phyloP scores from a whole-genome alignment of 148 eudicot species.

The Camellia japonica region DNA sequence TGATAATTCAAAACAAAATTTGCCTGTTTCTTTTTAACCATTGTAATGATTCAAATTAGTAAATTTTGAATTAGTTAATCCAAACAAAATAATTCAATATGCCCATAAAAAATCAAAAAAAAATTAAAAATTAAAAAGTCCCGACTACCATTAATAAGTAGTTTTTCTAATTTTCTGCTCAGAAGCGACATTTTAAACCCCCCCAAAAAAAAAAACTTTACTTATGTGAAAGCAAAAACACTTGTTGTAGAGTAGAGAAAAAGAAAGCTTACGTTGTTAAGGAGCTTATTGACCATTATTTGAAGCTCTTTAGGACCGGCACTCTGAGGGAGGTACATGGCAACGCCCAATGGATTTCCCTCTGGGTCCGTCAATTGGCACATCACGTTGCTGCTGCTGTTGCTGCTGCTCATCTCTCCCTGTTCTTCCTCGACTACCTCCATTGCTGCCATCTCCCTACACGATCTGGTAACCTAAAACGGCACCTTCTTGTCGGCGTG shows the following conservation, averaged over 20 bases:
- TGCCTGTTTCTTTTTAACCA: no score
- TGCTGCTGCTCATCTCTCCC: slow-evolving; percentile 27
- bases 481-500: not conserved
- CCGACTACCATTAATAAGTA: no score
- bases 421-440: slow-evolving; percentile 30
- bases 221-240: not conserved
- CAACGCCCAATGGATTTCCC: slow-evolving; percentile 53
- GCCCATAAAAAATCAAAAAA: no score
- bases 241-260: no score
- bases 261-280: slow-evolving; percentile 42
- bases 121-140: no score
- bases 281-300: slow-evolving; percentile 69
- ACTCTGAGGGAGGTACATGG: slow-evolving; percentile 75
- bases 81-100: no score
- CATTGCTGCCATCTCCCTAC: slow-evolving; percentile 17
- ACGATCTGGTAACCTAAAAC: not conserved
- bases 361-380: slow-evolving; percentile 85
- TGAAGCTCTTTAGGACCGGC: slow-evolving; percentile 89
- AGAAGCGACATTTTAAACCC: not conserved
- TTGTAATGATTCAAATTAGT: no score
- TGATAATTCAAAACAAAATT: no score
- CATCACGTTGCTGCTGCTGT: slow-evolving; percentile 51
- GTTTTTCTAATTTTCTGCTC: not conserved
- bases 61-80: no score
- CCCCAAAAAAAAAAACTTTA: not conserved